Evolutionary conservation across 805 yeast genomes (phyloP).

Genomic region (Ogataea kodamae): DNA sequence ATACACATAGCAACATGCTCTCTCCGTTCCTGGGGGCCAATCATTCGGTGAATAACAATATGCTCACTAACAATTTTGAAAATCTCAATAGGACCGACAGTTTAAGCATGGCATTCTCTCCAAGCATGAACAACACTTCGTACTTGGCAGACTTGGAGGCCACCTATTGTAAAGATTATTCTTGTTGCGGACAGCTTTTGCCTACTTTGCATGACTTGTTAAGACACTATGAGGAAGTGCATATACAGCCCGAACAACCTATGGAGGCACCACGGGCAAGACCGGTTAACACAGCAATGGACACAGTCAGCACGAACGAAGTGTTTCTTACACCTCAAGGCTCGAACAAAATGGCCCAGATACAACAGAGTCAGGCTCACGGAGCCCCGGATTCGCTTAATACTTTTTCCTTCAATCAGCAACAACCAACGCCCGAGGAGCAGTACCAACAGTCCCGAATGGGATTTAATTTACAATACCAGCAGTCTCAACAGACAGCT

Average conservation of each 20-base stretch:
- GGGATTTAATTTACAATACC: slow-evolving; percentile 10
- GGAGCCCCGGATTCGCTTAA: slow-evolving; percentile 14
- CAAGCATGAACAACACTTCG: slow-evolving; percentile 67
- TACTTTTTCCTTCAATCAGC: slow-evolving; percentile 24
- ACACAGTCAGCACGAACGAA: slow-evolving; percentile 89
- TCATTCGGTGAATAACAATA: slow-evolving; percentile 9
- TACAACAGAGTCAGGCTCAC: slow-evolving; percentile 8
- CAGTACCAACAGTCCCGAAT: slow-evolving; percentile 13
- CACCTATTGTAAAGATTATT: slow-evolving; percentile 92
- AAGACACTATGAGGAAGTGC: slow-evolving; percentile 95
- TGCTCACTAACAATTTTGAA: slow-evolving; percentile 13
- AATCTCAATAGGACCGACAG: slow-evolving; percentile 30
- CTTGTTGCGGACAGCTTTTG: slow-evolving; percentile 89
- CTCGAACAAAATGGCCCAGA: slow-evolving; percentile 16
- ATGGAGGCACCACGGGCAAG: slow-evolving; percentile 40
- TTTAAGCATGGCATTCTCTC: slow-evolving; percentile 44
- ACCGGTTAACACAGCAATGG: slow-evolving; percentile 57
- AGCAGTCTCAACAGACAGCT: slow-evolving; percentile 10
- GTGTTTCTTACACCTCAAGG: slow-evolving; percentile 57
- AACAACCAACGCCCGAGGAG: slow-evolving; percentile 6
- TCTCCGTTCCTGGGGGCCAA: slow-evolving; percentile 24
- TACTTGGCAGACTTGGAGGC: slow-evolving; percentile 93
- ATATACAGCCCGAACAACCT: slow-evolving; percentile 59
- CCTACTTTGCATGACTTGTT: slow-evolving; percentile 93
- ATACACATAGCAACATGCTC: slow-evolving; percentile 16